Base-by-base conservation (phyloP, 225 moss, liverwort and hornwort genomes). In the Climacium dendroides region DNA sequence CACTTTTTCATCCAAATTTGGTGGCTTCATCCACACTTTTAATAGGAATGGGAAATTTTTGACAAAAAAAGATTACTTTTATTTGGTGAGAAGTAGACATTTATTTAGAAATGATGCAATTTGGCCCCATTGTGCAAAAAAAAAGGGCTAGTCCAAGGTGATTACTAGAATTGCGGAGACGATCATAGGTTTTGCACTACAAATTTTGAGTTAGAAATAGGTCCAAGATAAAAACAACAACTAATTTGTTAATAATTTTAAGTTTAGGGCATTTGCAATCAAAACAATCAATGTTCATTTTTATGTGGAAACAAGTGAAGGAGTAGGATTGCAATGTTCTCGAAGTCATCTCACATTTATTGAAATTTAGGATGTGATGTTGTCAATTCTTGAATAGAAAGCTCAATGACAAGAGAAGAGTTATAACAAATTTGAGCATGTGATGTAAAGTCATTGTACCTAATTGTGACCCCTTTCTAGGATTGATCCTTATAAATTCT, bases 401-500 rank as follows among this genome's bases (percentile, higher is more conserved):
- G 18, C 47, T 47, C 11, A n/a, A n/a, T n/a, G n/a, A n/a, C n/a
- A 11, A 13, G 74, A 34, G 2, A 8, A 34, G 8, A 74, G 4
- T 19, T 74, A 30, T 11, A 48, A 74, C 19, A 48, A 48, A 30
- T 30, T 12, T 74, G 7, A 17, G 19, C 0, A 1, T 73, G 7
- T 19, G 19, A 48, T 32, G 29, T 48, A 48, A 48, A 32, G 32
- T 48, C 18, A 45, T 4, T 45, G 18, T 0, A 29, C 30, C 30
- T 30, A 34, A 19, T 20, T 50, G 20, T 50, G 8, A 20, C 0
- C 32, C 48, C 7, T 74, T 48, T 19, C 2, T 20, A 32, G 1
- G 29, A 19, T 0, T 0, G 0, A 19, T 2, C 1, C 11, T 3
- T 48, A 19, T 0, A 74, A 48, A 29, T 73, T 71, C 19, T 47